Percentiles rank a stretch among this genome's conserved stretches.
phyloP scores from a whole-genome alignment of 192 early-diverging fungal species.

The Oehlia diaphana region DNA sequence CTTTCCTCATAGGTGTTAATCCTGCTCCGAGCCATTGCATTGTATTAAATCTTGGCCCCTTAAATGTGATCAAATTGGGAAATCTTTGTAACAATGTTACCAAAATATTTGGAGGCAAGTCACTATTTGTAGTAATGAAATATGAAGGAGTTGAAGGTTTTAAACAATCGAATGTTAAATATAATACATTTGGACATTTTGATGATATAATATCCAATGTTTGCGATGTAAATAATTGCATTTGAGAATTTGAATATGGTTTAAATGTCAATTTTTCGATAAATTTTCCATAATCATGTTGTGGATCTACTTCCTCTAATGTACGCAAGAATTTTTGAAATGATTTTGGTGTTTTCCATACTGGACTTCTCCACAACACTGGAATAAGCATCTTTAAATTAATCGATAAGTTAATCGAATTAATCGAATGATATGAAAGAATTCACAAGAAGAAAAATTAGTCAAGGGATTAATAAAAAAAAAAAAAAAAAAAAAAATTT shows the following conservation, averaged over 20 bases:
- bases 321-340: not conserved
- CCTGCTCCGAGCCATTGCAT: not conserved
- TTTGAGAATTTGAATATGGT: not conserved
- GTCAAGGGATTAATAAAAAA: not conserved
- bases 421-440: not conserved
- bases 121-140: not conserved
- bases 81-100: not conserved
- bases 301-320: not conserved
- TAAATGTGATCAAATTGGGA: not conserved
- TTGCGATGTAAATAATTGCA: not conserved
- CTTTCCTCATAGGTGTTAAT: not conserved
- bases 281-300: not conserved
- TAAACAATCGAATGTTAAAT: not conserved
- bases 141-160: not conserved
- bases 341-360: not conserved
- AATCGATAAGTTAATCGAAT: not conserved
- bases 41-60: conserved; percentile 1
- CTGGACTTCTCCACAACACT: not conserved
- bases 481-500: no score
- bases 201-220: not conserved
- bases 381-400: not conserved
- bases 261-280: not conserved
- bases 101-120: not conserved
- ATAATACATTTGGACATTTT: not conserved
- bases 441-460: not conserved